phyloP scores from a whole-genome alignment of 768 basidiomycete genomes.

The Trametes cinnabarina region DNA sequence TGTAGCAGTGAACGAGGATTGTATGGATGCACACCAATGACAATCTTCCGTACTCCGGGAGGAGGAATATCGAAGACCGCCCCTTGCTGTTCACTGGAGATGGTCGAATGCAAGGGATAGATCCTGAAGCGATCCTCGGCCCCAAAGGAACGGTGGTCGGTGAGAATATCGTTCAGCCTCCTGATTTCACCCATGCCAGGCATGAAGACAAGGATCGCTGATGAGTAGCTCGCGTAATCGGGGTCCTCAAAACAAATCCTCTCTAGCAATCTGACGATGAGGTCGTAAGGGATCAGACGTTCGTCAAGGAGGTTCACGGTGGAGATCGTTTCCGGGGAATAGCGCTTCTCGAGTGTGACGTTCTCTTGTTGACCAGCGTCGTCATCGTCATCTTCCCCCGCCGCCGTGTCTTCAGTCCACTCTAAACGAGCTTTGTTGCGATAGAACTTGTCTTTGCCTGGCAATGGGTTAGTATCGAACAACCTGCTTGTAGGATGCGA shows the following conservation, averaged over 20 bases:
- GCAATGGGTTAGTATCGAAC: background rate
- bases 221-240: conserved; percentile 54
- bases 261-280: conserved; percentile 83
- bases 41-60: conserved; percentile 81
- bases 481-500: background rate
- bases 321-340: conserved; percentile 67
- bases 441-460: conserved; percentile 65
- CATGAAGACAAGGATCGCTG: conserved; percentile 88
- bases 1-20: no score
- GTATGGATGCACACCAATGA: conserved; percentile 83
- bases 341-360: conserved; percentile 72
- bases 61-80: conserved; percentile 91
- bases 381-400: conserved; percentile 68
- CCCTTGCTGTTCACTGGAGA: conserved; percentile 87
- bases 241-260: conserved; percentile 71
- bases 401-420: conserved; percentile 73
- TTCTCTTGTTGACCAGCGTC: conserved; percentile 41
- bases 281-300: conserved; percentile 85
- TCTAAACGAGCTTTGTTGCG: conserved; percentile 61
- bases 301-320: conserved; percentile 88
- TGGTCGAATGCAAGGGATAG: conserved; percentile 87
- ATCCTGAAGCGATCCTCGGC: conserved; percentile 62
- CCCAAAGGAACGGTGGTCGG: conserved; percentile 73
- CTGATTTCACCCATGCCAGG: conserved; percentile 95
- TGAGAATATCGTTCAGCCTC: conserved; percentile 75